These are phyloP conservation scores for Penicillium steckii DNA, from an alignment of 495 filamentous ascomycete species.

Conservation along the genomic window DNA sequence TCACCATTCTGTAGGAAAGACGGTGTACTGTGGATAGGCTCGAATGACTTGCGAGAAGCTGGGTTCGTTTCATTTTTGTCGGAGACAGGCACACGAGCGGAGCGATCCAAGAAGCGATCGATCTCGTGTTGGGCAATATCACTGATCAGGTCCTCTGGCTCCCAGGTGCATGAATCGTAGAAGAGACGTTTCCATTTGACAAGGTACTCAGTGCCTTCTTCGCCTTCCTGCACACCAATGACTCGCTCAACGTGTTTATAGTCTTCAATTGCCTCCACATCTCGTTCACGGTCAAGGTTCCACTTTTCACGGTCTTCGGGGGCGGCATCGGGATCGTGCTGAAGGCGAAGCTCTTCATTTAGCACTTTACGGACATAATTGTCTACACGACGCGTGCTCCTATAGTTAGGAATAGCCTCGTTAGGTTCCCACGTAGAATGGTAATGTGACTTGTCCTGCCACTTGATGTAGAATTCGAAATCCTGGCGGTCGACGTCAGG, in stretches of 20 bases:
- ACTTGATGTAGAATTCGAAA: slow-evolving; percentile 96
- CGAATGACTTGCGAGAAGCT: slow-evolving; percentile 67
- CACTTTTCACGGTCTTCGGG: slow-evolving; percentile 90
- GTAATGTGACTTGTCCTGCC: slow-evolving; percentile 91
- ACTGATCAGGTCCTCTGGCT: slow-evolving; percentile 70
- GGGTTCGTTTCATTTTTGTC: slow-evolving; percentile 71
- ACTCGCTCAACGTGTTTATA: slow-evolving; percentile 90
- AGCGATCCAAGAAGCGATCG: slow-evolving; percentile 84
- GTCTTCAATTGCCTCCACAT: slow-evolving; percentile 78
- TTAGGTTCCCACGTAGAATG: slow-evolving; percentile 93
- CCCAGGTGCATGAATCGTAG: slow-evolving; percentile 95
- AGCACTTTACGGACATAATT: slow-evolving; percentile 89
- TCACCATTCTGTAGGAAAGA: slow-evolving; percentile 81
- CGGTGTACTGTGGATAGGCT: slow-evolving; percentile 74
- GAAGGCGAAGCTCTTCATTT: slow-evolving; percentile 67
- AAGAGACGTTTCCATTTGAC: slow-evolving; percentile 88
- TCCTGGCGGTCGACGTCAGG: slow-evolving; percentile 67
- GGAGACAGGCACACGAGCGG: slow-evolving; percentile 70
- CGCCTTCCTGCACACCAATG: slow-evolving; percentile 73
- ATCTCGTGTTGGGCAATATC: slow-evolving; percentile 80
- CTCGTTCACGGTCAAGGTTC: slow-evolving; percentile 82
- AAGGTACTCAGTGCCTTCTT: slow-evolving; percentile 75
- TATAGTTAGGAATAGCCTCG: slow-evolving; percentile 62
- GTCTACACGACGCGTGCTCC: slow-evolving; percentile 81
- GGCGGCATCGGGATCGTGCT: slow-evolving; percentile 65